Evolutionary conservation across 2,329 filamentous ascomycete species (phyloP), one percentile per base, ranked within the genome.

Genomic region (Cladophialophora chaetospira): DNA sequence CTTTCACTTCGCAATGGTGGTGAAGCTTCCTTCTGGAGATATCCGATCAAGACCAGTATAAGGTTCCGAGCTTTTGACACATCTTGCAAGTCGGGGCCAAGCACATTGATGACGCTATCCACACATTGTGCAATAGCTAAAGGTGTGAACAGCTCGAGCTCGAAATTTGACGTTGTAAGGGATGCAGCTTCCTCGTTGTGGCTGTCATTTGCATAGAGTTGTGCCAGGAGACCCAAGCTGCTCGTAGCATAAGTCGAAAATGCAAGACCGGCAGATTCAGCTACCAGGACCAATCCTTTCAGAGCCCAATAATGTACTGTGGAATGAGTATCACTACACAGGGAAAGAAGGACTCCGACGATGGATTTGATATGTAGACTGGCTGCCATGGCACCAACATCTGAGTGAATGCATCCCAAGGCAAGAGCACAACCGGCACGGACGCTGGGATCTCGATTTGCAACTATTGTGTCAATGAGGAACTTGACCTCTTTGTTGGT

Each of bases 321-420:
- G 0, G 94, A 92, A 70, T 99, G 94, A 17, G 93, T 90, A 68
- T 99, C 94, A 65, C 92, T 96, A 71, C 91, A 93, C 8, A 99
- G 81, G 5, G 94, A 97, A 88, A 97, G 96, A n/a, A 99, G 77
- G 35, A 99, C 95, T 15, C 93, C 89, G n/a, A 97, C 82, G 47
- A 99, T 97, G 1, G 91, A 97, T 76, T 97, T 97, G 48, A 99
- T 80, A 70, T 99, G 94, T 66, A 94, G 91, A 3, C 92, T 91
- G 53, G 94, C 94, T 51, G 94, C 94, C 92, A 99, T 97, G 55
- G 94, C 93, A 55, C 94, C 95, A 29, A 99, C 89, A 71, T 96
- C 91, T 15, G 91, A 89, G 73, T 99, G 92, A 49, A 99, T 97
- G 55, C 88, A 89, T 6, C 94, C 94, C 26, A 99, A 77, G 10